Percentiles rank a stretch among this genome's conserved stretches.
Conservation (phyloP, 2,329 filamentous ascomycete species). For the Ilyonectria destructans region DNA sequence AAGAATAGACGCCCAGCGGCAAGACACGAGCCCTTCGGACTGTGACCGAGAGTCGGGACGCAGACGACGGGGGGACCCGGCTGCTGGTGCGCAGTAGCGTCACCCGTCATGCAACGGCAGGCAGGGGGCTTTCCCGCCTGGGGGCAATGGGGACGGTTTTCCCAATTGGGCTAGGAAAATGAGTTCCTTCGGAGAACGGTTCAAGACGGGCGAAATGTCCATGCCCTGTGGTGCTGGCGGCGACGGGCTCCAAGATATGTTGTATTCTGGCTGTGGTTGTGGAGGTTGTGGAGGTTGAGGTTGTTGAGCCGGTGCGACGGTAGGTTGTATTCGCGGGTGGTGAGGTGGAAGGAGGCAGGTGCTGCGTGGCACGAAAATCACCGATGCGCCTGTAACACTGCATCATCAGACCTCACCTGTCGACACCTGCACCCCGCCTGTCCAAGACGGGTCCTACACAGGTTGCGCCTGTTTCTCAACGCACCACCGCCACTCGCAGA, state of each 20-base stretch:
- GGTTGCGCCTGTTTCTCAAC: background rate
- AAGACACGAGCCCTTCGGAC: constrained; percentile 46
- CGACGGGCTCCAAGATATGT: background rate
- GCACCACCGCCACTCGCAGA: background rate
- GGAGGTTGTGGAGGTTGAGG: background rate
- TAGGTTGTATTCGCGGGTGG: background rate
- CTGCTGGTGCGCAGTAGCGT: constrained; percentile 39
- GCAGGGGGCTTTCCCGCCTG: constrained; percentile 26
- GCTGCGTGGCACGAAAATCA: background rate
- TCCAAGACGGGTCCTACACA: background rate
- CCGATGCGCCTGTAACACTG: constrained; percentile 6
- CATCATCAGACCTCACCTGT: background rate
- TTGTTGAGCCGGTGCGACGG: background rate
- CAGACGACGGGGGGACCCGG: constrained; percentile 41
- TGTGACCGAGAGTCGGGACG: constrained; percentile 47
- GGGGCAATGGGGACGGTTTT: constrained; percentile 14
- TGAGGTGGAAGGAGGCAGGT: background rate
- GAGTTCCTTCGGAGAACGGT: constrained; percentile 34
- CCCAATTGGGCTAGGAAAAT: constrained; percentile 35
- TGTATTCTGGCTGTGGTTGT: background rate
- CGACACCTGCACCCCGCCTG: background rate
- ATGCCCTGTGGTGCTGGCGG: constrained; percentile 1
- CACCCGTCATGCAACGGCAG: constrained; percentile 39
- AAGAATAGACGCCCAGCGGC: constrained; percentile 40
- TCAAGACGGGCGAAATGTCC: constrained; percentile 1